Evolutionary conservation across 169 alveolate species (phyloP).

Genomic region (Plasmodium coatneyi): DNA sequence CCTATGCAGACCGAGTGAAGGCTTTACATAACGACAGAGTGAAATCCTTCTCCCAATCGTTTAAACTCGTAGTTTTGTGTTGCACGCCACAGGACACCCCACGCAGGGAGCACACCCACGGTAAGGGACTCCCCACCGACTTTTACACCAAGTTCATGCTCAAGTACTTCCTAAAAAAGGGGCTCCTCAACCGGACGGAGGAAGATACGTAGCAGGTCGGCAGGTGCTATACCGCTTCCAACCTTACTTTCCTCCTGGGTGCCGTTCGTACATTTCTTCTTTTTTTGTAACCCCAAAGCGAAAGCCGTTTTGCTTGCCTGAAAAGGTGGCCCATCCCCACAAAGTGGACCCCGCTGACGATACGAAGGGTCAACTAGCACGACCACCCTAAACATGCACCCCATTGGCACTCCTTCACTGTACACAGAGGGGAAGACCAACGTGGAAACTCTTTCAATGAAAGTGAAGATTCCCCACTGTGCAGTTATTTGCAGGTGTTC

Average conservation of each 20-base stretch:
- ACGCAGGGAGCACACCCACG: conserved; percentile 63
- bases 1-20: conserved; percentile 76
- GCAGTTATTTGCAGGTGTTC: neutral
- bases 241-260: neutral
- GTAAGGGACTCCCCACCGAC: conserved; percentile 32
- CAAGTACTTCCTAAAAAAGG: conserved; percentile 12
- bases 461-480: neutral
- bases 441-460: neutral
- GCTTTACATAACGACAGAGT: conserved; percentile 78
- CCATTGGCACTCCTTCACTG: neutral
- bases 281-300: neutral
- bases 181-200: neutral
- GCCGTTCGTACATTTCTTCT: neutral
- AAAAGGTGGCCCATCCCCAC: neutral
- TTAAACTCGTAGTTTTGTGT: conserved; percentile 28
- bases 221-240: no score
- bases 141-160: conserved; percentile 56
- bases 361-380: neutral
- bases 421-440: no score
- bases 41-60: conserved; percentile 32
- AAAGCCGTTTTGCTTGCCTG: neutral
- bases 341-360: neutral
- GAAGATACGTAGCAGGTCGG: neutral
- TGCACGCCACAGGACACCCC: conserved; percentile 44
- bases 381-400: neutral